Conservation (phyloP, 495 filamentous ascomycete species). For the Aspergillus ellipticus region DNA sequence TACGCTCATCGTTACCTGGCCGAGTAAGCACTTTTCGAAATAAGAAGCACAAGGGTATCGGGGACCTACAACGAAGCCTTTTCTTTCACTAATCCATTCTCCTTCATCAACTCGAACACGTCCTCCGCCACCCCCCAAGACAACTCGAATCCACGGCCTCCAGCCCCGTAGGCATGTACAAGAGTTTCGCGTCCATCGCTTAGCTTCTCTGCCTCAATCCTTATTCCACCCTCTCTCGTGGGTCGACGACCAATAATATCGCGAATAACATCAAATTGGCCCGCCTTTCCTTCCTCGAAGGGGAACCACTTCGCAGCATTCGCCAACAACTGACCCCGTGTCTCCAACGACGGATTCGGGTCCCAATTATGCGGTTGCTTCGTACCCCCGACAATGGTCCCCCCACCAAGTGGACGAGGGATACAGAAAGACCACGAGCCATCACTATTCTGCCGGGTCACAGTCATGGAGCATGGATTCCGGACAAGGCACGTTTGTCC, state of each 20-base stretch:
- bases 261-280: constrained; percentile 42
- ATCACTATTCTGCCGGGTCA: constrained; percentile 58
- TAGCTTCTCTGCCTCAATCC: constrained; percentile 38
- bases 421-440: constrained; percentile 60
- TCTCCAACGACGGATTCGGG: constrained; percentile 42
- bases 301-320: constrained; percentile 45
- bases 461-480: constrained; percentile 45
- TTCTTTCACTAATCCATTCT: constrained; percentile 23
- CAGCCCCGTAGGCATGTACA: constrained; percentile 62
- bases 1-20: background rate
- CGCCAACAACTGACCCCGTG: constrained; percentile 42
- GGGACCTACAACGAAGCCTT: constrained; percentile 27
- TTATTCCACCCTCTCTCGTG: constrained; percentile 41
- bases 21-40: background rate
- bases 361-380: constrained; percentile 58
- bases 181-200: constrained; percentile 25
- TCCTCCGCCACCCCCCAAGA: constrained; percentile 43
- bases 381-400: constrained; percentile 61
- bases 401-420: constrained; percentile 55
- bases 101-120: constrained; percentile 28
- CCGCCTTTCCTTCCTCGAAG: constrained; percentile 31
- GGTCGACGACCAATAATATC: constrained; percentile 46
- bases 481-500: constrained; percentile 46
- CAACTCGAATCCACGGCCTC: constrained; percentile 54
- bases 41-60: background rate